A percentile compares a stretch with the other conserved stretches of the same genome.
phyloP scores from a whole-genome alignment of 176 grass and related monocot species.

The Triticum dicoccoides region DNA sequence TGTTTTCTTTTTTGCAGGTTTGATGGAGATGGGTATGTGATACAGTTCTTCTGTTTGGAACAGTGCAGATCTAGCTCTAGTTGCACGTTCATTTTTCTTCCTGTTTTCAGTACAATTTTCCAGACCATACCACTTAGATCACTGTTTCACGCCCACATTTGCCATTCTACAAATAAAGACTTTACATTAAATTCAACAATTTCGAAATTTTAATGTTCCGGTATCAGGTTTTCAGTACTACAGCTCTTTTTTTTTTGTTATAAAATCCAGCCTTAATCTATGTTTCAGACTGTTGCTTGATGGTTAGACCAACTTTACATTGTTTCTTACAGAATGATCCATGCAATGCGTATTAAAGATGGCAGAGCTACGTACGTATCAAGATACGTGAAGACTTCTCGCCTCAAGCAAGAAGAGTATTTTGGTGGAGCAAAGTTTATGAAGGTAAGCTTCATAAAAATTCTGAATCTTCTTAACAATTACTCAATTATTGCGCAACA shows the following conservation, averaged over 20 bases:
- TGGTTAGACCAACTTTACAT: neutral
- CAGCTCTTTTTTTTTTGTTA: neutral
- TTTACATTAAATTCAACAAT: neutral
- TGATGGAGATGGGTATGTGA: constrained; percentile 91
- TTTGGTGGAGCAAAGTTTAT: constrained; percentile 88
- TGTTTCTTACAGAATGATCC: constrained; percentile 79
- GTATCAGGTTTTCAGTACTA: neutral
- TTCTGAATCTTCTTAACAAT: neutral
- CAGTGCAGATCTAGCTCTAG: neutral
- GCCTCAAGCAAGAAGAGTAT: constrained; percentile 88
- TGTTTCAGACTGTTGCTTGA: neutral
- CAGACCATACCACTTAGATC: neutral
- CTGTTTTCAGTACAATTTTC: neutral
- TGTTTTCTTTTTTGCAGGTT: constrained; percentile 62
- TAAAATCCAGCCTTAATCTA: neutral
- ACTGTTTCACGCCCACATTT: neutral
- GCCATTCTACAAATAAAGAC: neutral
- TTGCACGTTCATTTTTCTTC: neutral
- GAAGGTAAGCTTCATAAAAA: constrained; percentile 44
- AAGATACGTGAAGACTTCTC: constrained; percentile 84
- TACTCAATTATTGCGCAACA: neutral
- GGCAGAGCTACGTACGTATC: constrained; percentile 93
- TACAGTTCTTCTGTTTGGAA: constrained; percentile 3
- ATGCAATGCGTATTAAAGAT: constrained; percentile 89
- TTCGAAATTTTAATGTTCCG: neutral